Percentiles rank a stretch among this genome's conserved stretches.
Evolutionary conservation across 805 yeast genomes (phyloP).

Genomic region (Metschnikowia gelsemii): DNA sequence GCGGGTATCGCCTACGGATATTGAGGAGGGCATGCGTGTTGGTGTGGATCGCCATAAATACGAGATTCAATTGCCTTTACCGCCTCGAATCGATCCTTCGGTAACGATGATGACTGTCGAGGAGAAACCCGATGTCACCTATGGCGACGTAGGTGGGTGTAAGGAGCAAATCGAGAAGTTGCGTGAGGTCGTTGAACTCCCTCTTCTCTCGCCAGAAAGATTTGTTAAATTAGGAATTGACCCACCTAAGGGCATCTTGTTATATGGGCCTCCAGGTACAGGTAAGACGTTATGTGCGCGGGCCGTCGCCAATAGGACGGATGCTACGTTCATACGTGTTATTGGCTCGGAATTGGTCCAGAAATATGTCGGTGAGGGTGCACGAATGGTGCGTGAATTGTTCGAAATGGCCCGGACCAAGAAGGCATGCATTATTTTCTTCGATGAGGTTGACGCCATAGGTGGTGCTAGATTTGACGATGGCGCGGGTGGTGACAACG

Average conservation of each 20-base stretch:
- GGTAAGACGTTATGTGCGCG: slow-evolving; percentile 98
- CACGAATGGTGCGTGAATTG: slow-evolving; percentile 97
- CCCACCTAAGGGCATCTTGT: slow-evolving; percentile 96
- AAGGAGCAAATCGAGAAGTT: slow-evolving; percentile 87
- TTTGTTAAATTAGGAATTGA: slow-evolving; percentile 96
- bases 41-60: slow-evolving; percentile 98
- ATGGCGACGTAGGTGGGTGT: slow-evolving; percentile 97
- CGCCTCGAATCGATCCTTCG: slow-evolving; percentile 96
- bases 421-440: slow-evolving; percentile 96
- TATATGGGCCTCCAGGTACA: slow-evolving; percentile 98
- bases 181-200: slow-evolving; percentile 26
- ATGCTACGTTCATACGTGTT: slow-evolving; percentile 96
- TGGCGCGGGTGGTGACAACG: slow-evolving; percentile 99
- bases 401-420: slow-evolving; percentile 99
- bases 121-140: slow-evolving; percentile 98
- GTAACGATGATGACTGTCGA: slow-evolving; percentile 99
- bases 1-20: slow-evolving; percentile 96
- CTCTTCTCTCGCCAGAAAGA: slow-evolving; percentile 82
- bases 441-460: slow-evolving; percentile 98
- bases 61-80: slow-evolving; percentile 94
- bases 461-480: slow-evolving; percentile 99
- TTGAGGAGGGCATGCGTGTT: slow-evolving; percentile 99
- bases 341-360: slow-evolving; percentile 98
- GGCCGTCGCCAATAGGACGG: slow-evolving; percentile 98
- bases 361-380: slow-evolving; percentile 99